phyloP scores from a whole-genome alignment of 2,329 filamentous ascomycete genomes.

The Claviceps digitariae region DNA sequence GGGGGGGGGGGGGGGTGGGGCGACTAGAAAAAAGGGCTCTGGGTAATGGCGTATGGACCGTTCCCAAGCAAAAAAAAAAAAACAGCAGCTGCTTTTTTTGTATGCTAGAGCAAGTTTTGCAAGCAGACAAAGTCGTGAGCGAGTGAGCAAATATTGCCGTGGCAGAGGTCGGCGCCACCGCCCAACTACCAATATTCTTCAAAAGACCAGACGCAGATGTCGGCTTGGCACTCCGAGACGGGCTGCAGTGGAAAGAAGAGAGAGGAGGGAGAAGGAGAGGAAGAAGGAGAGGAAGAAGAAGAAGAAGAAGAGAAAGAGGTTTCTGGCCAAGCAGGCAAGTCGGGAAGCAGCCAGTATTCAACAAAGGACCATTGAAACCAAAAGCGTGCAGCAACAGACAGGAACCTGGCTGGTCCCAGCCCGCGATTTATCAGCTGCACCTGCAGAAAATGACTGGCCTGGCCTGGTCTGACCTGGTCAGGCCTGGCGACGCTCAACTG shows the following conservation, averaged over 20 bases:
- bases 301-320: not conserved
- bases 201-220: not conserved
- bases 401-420: conserved; percentile 7
- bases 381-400: not conserved
- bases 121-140: not conserved
- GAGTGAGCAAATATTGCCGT: not conserved
- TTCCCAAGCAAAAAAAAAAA: conserved; percentile 3
- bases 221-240: not conserved
- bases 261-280: not conserved
- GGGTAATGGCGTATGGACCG: conserved; percentile 2
- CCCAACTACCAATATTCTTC: not conserved
- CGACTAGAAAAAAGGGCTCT: not conserved
- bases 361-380: not conserved
- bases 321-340: conserved; percentile 1
- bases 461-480: not conserved
- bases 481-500: conserved; percentile 1
- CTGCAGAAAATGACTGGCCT: conserved; percentile 4
- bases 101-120: not conserved
- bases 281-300: not conserved
- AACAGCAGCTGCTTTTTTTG: not conserved
- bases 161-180: not conserved
- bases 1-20: not conserved
- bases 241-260: not conserved
- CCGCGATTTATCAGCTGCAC: conserved; percentile 18
- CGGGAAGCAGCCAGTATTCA: not conserved